phyloP scores from a whole-genome alignment of 2,329 filamentous ascomycete genomes.

The Cordyceps sp. region DNA sequence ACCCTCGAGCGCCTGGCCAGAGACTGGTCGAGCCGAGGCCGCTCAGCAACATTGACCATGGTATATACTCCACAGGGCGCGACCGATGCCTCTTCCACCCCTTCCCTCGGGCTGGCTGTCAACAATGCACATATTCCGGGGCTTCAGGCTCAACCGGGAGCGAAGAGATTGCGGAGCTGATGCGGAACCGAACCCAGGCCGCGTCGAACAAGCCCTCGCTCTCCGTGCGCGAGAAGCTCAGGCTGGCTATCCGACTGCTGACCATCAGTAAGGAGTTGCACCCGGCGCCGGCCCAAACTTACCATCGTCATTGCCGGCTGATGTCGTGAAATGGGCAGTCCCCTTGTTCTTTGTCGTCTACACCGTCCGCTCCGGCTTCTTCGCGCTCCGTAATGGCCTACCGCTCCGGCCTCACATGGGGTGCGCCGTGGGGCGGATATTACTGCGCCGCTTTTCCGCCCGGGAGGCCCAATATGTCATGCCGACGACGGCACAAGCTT shows the following conservation, averaged over 20 bases:
- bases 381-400: conserved; percentile 6
- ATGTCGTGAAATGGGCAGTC: conserved; percentile 1
- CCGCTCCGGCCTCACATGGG: conserved; percentile 3
- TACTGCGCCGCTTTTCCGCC: conserved; percentile 6
- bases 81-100: too few species aligned
- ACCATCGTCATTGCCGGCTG: background rate
- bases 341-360: conserved; percentile 4
- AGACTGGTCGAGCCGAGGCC: too few species aligned
- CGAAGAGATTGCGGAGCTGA: too few species aligned
- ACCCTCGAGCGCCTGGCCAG: too few species aligned
- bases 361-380: conserved; percentile 3
- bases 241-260: background rate
- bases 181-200: background rate
- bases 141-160: too few species aligned
- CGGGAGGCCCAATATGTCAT: conserved; percentile 9
- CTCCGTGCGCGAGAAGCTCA: background rate
- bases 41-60: too few species aligned
- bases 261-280: background rate
- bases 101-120: too few species aligned
- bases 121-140: too few species aligned
- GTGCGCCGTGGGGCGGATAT: conserved; percentile 5
- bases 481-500: conserved; percentile 6
- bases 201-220: background rate
- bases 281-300: background rate
- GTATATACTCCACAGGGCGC: too few species aligned